phyloP scores from a whole-genome alignment of 257 asterid species.

The Solanum bulbocastanum region DNA sequence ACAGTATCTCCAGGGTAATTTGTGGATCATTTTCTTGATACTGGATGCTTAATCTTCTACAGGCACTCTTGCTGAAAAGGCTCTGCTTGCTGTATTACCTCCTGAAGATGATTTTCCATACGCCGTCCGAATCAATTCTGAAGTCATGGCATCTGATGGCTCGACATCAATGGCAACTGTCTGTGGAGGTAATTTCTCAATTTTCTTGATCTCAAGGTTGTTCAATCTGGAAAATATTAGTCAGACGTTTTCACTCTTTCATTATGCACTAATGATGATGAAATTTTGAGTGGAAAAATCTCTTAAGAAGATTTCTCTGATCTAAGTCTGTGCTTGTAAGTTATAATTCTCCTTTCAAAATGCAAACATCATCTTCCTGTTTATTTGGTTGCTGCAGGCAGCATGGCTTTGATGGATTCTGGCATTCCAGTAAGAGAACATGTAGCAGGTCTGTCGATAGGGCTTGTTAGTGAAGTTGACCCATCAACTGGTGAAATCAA shows the following conservation, averaged over 20 bases:
- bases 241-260: background rate
- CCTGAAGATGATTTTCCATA: slow-evolving; percentile 79
- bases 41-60: slow-evolving; percentile 7
- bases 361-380: background rate
- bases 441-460: slow-evolving; percentile 89
- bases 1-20: background rate
- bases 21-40: slow-evolving; percentile 1
- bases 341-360: slow-evolving; percentile 1
- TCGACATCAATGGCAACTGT: slow-evolving; percentile 99
- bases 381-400: slow-evolving; percentile 41
- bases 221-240: background rate
- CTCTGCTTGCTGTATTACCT: slow-evolving; percentile 82
- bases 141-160: slow-evolving; percentile 99
- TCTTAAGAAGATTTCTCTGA: background rate
- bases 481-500: slow-evolving; percentile 79
- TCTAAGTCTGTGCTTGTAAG: background rate
- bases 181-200: slow-evolving; percentile 67
- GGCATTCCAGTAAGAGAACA: slow-evolving; percentile 85
- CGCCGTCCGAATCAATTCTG: slow-evolving; percentile 86
- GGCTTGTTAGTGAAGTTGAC: slow-evolving; percentile 77
- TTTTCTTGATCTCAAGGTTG: background rate
- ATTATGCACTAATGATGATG: background rate
- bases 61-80: slow-evolving; percentile 99
- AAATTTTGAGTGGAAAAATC: background rate
- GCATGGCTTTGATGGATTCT: slow-evolving; percentile 99